A percentile compares a stretch with the other conserved stretches of the same genome.
phyloP scores from a whole-genome alignment of 768 basidiomycete genomes.

The Boletus vermiculosoides region DNA sequence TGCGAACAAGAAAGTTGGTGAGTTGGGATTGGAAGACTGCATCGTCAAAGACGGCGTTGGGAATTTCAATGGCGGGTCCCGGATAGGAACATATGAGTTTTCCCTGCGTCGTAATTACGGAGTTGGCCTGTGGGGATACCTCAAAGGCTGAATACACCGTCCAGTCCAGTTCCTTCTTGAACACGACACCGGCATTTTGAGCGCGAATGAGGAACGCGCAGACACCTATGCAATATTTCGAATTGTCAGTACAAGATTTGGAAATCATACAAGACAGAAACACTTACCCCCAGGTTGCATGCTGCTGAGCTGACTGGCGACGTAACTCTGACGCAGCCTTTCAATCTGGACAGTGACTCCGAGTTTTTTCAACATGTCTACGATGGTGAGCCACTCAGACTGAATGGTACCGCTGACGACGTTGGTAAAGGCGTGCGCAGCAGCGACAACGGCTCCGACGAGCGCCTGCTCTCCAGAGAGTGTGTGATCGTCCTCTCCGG shows the following conservation, averaged over 20 bases:
- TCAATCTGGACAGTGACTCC: constrained; percentile 6
- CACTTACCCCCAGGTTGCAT: constrained; percentile 28
- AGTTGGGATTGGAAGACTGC: constrained; percentile 35
- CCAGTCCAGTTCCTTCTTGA: constrained; percentile 25
- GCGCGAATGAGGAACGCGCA: constrained; percentile 38
- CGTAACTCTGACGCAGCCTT: too few relatives aligned
- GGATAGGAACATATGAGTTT: constrained; percentile 47
- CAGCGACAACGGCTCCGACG: constrained; percentile 12
- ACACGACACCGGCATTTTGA: constrained; percentile 50
- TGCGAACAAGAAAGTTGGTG: constrained; percentile 36
- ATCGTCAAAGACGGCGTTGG: constrained; percentile 28
- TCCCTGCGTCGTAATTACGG: constrained; percentile 37
- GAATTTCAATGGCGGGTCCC: constrained; percentile 40
- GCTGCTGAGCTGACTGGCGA: constrained; percentile 5
- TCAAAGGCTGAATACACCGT: constrained; percentile 34
- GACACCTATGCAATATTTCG: constrained; percentile 29
- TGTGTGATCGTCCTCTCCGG: constrained; percentile 33
- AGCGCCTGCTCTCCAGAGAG: constrained; percentile 28
- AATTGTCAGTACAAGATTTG: neutral
- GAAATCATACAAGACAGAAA: neutral
- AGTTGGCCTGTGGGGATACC: constrained; percentile 34
- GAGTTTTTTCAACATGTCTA: constrained; percentile 26
- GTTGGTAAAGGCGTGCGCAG: too few relatives aligned
- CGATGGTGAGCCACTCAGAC: constrained; percentile 9
- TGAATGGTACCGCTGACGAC: too few relatives aligned